Percentiles rank a stretch among this genome's conserved stretches.
phyloP scores from a whole-genome alignment of 192 early-diverging fungal species.

The Podila verticillata region DNA sequence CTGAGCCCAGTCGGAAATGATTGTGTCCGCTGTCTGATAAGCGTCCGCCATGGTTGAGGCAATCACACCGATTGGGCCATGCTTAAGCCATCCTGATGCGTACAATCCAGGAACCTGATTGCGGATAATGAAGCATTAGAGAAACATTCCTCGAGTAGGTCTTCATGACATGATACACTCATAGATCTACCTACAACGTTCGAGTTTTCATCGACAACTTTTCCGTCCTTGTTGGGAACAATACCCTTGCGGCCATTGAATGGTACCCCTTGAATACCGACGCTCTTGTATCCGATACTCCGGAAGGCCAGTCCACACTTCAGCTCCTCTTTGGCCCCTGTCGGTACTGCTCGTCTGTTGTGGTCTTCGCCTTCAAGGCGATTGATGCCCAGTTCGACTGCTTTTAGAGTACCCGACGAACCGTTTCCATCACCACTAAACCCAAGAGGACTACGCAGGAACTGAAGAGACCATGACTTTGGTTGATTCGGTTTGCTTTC shows the following conservation, averaged over 20 bases:
- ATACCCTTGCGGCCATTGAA: constrained; percentile 75
- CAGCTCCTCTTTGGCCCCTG: constrained; percentile 65
- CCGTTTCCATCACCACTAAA: constrained; percentile 45
- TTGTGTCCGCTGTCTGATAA: constrained; percentile 85
- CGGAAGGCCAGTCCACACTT: constrained; percentile 76
- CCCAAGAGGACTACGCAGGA: constrained; percentile 75
- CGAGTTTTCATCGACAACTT: constrained; percentile 61
- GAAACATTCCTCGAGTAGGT: constrained; percentile 19
- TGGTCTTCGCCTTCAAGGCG: constrained; percentile 70
- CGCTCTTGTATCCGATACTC: constrained; percentile 90
- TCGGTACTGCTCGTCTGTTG: constrained; percentile 63
- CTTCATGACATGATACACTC: constrained; percentile 13
- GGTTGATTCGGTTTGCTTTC: constrained; percentile 51
- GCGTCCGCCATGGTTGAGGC: constrained; percentile 95
- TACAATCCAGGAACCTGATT: constrained; percentile 77
- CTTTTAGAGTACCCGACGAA: constrained; percentile 20
- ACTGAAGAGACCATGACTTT: constrained; percentile 78
- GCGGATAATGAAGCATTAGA: not conserved
- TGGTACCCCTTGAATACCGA: constrained; percentile 73
- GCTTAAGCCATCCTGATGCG: constrained; percentile 94
- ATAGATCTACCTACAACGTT: constrained; percentile 22
- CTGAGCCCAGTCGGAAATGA: constrained; percentile 67
- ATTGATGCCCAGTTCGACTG: constrained; percentile 73
- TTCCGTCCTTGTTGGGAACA: constrained; percentile 86
- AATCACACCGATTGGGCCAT: constrained; percentile 93